phyloP scores from a whole-genome alignment of 2,329 filamentous ascomycete genomes.

The Alternaria solani region DNA sequence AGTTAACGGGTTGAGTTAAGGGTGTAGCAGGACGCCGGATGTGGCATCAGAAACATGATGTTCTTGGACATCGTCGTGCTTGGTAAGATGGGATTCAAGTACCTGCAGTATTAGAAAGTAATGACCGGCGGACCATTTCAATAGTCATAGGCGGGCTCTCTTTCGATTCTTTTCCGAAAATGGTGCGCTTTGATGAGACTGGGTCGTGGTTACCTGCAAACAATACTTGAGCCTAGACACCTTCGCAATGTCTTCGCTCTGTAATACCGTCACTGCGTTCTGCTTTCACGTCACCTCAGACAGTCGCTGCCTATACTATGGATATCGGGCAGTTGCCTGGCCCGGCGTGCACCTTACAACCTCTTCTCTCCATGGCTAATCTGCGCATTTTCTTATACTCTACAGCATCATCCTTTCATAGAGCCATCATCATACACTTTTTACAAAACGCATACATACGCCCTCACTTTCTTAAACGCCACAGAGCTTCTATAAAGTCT shows the following conservation, averaged over 20 bases:
- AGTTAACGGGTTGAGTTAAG: neutral
- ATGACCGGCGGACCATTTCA: neutral
- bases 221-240: neutral
- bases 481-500: neutral
- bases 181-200: neutral
- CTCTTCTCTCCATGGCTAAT: neutral
- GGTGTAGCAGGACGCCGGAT: neutral
- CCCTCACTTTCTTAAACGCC: neutral
- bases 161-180: fast-evolving
- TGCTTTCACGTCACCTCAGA: neutral
- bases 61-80: neutral
- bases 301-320: neutral
- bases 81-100: neutral
- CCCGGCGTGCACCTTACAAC: neutral
- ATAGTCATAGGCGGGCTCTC: too few species aligned
- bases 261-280: too few species aligned
- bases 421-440: neutral
- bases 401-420: neutral
- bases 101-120: neutral
- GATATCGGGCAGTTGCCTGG: neutral
- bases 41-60: neutral
- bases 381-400: neutral
- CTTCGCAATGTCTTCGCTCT: neutral
- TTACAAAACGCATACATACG: neutral
- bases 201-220: neutral